These are phyloP conservation scores for Arachnopeziza araneosa DNA, from an alignment of 2,329 filamentous ascomycete genomes.

Conservation along the genomic window DNA sequence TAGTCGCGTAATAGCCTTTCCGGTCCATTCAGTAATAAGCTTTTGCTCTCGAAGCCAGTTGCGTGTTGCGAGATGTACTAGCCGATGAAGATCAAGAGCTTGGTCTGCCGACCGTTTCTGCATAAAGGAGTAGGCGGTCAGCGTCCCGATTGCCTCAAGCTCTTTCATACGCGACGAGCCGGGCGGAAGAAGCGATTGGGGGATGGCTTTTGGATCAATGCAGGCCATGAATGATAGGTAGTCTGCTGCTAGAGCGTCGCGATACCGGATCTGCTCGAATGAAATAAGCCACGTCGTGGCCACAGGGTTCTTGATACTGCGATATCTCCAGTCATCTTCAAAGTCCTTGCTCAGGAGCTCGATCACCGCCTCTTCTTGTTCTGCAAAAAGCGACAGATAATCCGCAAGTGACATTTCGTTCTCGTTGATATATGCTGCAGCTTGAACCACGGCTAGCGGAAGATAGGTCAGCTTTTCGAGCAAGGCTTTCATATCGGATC, in stretches of 20 bases:
- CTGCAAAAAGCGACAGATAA: constrained; percentile 33
- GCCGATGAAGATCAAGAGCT: constrained; percentile 16
- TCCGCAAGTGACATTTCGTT: constrained; percentile 22
- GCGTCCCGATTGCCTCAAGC: constrained; percentile 11
- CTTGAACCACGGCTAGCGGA: constrained; percentile 37
- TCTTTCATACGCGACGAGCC: constrained; percentile 4
- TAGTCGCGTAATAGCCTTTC: constrained; percentile 12
- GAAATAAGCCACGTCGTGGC: constrained; percentile 31
- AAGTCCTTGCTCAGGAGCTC: constrained; percentile 33
- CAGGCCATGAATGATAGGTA: constrained; percentile 36
- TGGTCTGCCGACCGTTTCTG: constrained; percentile 2
- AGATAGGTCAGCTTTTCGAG: constrained; percentile 29
- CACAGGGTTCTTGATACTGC: constrained; percentile 31
- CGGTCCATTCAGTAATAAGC: constrained; percentile 5
- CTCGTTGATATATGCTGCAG: too few species aligned
- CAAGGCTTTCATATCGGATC: too few species aligned
- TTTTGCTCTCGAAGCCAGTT: constrained; percentile 16
- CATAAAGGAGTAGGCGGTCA: constrained; percentile 19
- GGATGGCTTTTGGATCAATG: constrained; percentile 37
- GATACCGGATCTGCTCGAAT: constrained; percentile 34
- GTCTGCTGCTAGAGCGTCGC: constrained; percentile 29
- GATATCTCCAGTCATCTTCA: constrained; percentile 31
- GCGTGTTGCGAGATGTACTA: constrained; percentile 17
- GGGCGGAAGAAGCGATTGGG: constrained; percentile 31
- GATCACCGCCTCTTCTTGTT: constrained; percentile 29